Evolutionary conservation across 1,139 yeast species (phyloP), one percentile per base, ranked within the genome.

Genomic region (Geotrichum citri-aurantii): DNA sequence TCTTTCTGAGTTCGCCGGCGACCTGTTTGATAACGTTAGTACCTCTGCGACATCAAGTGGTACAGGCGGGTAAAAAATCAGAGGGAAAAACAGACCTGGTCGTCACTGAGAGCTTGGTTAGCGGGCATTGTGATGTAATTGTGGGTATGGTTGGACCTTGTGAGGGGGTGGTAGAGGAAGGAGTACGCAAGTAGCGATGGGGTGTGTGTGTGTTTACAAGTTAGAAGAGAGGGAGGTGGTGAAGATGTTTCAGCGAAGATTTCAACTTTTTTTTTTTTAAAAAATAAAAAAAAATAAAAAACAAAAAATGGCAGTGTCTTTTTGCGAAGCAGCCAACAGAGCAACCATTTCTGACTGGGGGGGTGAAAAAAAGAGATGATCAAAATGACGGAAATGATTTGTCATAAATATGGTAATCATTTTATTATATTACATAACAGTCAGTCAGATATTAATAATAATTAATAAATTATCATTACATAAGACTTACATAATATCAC

Each of bases 1-100:
- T 93, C 80, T 93, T 93, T 75, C 86, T 85, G 76, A 93, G 90
- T 79, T 93, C 99, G 67, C 91, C 89, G 71, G 87, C 91, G 68
- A 37, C 44, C 44, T 37, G 44, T 4, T 37, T 14, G 44, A 37
- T 37, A 37, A 17, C 44, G 19, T 37, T 37, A 37, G 44, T 37
- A 17, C n/a, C 19, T 37, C 44, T 37, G 21, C 1, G 7, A 19
- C 17, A 4, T n/a, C 1, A 6, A 7, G 19, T 2, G 19, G n/a
- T n/a, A 8, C 44, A 10, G 3, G 21, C 44, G 19, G 3, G 19
- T 44, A 44, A 44, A 10, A 19, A 23, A 44, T 1, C 5, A 11
- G 2, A 42, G 7, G 2, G 17, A 21, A 24, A 17, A 10, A 52
- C 77, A 46, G 67, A 75, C 79, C 69, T 76, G 79, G 64, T 73